A percentile compares a stretch with the other conserved stretches of the same genome.
phyloP scores from a whole-genome alignment of 345 rosid species.

The Euphorbia peplus region DNA sequence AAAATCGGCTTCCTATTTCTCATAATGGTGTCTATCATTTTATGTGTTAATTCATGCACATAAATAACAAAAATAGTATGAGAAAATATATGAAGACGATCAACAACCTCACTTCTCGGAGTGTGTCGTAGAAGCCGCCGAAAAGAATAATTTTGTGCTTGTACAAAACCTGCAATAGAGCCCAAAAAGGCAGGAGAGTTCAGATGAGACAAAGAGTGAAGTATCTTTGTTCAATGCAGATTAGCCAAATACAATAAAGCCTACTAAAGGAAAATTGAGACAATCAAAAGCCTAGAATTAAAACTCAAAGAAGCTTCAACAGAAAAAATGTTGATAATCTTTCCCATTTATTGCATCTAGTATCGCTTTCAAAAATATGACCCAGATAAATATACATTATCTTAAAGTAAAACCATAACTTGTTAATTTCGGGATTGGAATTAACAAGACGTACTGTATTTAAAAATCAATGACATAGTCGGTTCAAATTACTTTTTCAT shows the following conservation, averaged over 20 bases:
- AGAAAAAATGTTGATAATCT: background rate
- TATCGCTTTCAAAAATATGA: background rate
- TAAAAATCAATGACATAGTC: background rate
- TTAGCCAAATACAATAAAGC: background rate
- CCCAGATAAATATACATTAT: background rate
- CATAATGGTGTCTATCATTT: background rate
- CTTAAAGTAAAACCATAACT: background rate
- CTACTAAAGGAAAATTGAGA: background rate
- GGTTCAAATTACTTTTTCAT: background rate
- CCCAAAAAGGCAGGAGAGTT: constrained; percentile 13
- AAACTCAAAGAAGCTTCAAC: background rate
- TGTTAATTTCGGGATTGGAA: background rate
- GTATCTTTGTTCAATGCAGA: background rate
- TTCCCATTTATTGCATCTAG: background rate
- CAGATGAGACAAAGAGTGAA: constrained; percentile 7
- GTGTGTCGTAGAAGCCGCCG: constrained; percentile 98
- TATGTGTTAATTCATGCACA: background rate
- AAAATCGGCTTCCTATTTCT: constrained; percentile 1
- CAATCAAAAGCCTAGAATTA: background rate
- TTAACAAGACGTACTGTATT: background rate
- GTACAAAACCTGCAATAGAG: constrained; percentile 68
- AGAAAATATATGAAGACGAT: constrained; percentile 16
- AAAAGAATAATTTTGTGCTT: constrained; percentile 91
- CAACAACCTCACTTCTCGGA: constrained; percentile 97
- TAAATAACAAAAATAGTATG: background rate